Evolutionary conservation across 108 stramenopile species (phyloP), one percentile per base, ranked within the genome.

Genomic region (Discostella stelligeroides): DNA sequence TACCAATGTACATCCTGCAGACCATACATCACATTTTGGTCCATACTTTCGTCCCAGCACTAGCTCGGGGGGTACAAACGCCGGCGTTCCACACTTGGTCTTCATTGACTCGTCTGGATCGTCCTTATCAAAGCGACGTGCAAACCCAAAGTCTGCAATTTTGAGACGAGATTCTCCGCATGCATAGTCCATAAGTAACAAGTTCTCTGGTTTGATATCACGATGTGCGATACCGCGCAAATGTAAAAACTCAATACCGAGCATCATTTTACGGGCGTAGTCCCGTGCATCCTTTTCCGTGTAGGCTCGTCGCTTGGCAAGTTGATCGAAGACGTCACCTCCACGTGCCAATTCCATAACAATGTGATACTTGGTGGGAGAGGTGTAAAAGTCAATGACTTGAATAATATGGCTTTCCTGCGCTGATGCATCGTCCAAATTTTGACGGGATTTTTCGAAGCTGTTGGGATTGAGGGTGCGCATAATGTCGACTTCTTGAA

Each of bases 71-170:
- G 98, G 97, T 14, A 98, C 97, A 75, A 96, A 97, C 13, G 95
- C 94, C 14, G 96, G 96, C 21, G 98, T 98, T 6, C 98, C 98
- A 65, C 95, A 96, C 48, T 93, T 79, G 10, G 94, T 96, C 48
- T 81, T 83, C 70, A 96, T 80, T 13, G 61, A 61, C 7, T 15
- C 28, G 9, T 55, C 54, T 6, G 25, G 28, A 29, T 55, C 2
- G 15, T 55, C 29, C 27, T 3, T 15, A 15, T 28, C 54, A 8
- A 88, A 75, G 27, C 86, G 74, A 68, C 90, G 80, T 25, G 98
- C 96, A 73, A 98, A 97, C 0, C 98, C 98, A 83, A 99, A 99
- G 71, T 98, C 98, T 0, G 95, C 96, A 29, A 99, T 48, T 69
- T 90, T 96, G 15, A 89, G 65, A 41, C 95, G 85, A 10, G 70